phyloP scores from a whole-genome alignment of 2,329 filamentous ascomycete species.

The Pezicula radicicola region DNA sequence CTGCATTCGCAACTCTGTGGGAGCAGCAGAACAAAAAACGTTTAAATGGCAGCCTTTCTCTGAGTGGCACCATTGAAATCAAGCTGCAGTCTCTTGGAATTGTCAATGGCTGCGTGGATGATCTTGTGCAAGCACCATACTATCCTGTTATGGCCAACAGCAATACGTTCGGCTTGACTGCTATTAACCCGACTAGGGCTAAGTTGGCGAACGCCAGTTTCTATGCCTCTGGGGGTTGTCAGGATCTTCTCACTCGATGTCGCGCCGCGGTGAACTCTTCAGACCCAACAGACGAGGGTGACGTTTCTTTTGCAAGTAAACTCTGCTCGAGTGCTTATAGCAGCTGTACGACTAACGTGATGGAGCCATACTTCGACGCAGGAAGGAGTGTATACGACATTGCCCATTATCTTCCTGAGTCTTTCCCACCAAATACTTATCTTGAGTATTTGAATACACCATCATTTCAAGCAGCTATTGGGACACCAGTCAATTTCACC shows the following conservation, averaged over 20 bases:
- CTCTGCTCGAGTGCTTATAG: conserved; percentile 30
- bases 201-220: conserved; percentile 43
- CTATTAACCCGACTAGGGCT: conserved; percentile 50
- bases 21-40: conserved; percentile 60
- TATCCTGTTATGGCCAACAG: conserved; percentile 56
- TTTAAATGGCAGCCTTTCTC: conserved; percentile 43
- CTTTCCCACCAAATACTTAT: conserved; percentile 62
- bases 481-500: conserved; percentile 60
- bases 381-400: conserved; percentile 33
- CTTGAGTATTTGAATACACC: conserved; percentile 62
- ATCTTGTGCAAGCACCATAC: conserved; percentile 54
- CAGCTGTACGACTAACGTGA: conserved; percentile 30
- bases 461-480: conserved; percentile 57
- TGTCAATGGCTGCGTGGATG: conserved; percentile 69
- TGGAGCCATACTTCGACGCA: conserved; percentile 29
- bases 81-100: conserved; percentile 64
- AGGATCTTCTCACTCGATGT: conserved; percentile 50
- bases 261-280: conserved; percentile 34
- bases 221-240: conserved; percentile 47
- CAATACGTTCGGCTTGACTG: conserved; percentile 63
- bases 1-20: conserved; percentile 56
- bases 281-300: conserved; percentile 41
- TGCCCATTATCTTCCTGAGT: conserved; percentile 39
- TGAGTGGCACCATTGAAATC: conserved; percentile 53
- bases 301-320: conserved; percentile 29